A percentile compares a stretch with the other conserved stretches of the same genome.
Evolutionary conservation across 768 basidiomycete genomes (phyloP).

Genomic region (Collybiopsis luxurians): DNA sequence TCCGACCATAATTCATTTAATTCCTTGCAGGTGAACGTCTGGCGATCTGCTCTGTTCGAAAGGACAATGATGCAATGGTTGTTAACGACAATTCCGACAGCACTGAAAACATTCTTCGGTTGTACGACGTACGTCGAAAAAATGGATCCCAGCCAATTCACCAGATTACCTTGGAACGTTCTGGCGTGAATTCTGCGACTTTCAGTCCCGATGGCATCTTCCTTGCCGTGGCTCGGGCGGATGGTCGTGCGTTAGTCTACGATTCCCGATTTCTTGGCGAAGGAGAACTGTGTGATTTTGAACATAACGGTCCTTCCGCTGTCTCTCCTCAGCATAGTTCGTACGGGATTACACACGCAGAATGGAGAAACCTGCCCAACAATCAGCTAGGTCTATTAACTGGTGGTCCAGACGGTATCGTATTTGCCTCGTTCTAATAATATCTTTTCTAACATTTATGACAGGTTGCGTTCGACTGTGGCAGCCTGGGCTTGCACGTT

Average conservation of each 20-base stretch:
- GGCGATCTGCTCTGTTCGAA: conserved; percentile 25
- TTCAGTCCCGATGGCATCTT: conserved; percentile 64
- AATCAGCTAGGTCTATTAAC: conserved; percentile 48
- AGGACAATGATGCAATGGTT: conserved; percentile 11
- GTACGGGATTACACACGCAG: conserved; percentile 50
- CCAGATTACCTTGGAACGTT: conserved; percentile 15
- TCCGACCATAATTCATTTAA: not conserved
- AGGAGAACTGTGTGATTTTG: conserved; percentile 45
- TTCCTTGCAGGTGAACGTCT: conserved; percentile 17
- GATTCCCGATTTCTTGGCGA: conserved; percentile 52
- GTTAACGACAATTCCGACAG: not conserved
- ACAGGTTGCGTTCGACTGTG: conserved; percentile 71
- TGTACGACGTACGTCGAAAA: conserved; percentile 50
- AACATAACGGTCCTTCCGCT: conserved; percentile 36
- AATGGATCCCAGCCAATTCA: conserved; percentile 28
- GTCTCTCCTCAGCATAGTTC: conserved; percentile 27
- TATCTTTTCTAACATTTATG: not conserved
- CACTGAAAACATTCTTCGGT: conserved; percentile 33
- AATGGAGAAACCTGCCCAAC: conserved; percentile 48
- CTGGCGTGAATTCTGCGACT: conserved; percentile 46
- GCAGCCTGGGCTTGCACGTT: conserved; percentile 47
- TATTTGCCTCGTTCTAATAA: not conserved
- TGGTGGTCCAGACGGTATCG: conserved; percentile 63
- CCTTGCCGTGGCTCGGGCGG: conserved; percentile 57
- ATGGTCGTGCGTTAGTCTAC: conserved; percentile 61